Percentiles rank a stretch among this genome's conserved stretches.
Evolutionary conservation across 352 stramenopile species (phyloP).

Genomic region (Globisporangium orthogonon): DNA sequence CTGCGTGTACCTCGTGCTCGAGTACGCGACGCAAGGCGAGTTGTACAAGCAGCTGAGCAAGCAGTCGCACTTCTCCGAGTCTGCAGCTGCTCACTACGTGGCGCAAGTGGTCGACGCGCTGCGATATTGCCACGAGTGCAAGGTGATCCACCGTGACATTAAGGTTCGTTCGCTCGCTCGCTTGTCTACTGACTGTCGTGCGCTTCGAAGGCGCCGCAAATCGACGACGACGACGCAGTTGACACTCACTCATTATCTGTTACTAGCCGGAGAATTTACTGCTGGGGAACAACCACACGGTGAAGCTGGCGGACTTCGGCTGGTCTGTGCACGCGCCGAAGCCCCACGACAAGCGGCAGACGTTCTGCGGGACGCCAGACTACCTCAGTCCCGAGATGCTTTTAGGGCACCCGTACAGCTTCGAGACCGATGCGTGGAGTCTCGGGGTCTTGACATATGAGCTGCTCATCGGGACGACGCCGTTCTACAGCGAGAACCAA

Average conservation of each 20-base stretch:
- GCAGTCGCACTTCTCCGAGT: constrained; percentile 46
- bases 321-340: constrained; percentile 77
- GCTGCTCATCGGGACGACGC: constrained; percentile 63
- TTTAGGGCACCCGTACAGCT: constrained; percentile 53
- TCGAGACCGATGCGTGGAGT: constrained; percentile 73
- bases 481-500: constrained; percentile 78
- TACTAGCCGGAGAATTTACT: constrained; percentile 79
- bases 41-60: constrained; percentile 74
- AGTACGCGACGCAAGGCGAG: constrained; percentile 77
- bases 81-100: constrained; percentile 56
- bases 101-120: constrained; percentile 74
- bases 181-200: not conserved
- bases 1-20: constrained; percentile 77
- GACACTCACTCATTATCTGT: constrained; percentile 1
- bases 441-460: constrained; percentile 82
- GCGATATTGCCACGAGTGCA: constrained; percentile 65
- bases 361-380: constrained; percentile 82
- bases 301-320: constrained; percentile 87
- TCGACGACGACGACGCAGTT: not conserved
- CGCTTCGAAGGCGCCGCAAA: not conserved
- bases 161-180: constrained; percentile 37
- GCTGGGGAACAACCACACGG: constrained; percentile 57
- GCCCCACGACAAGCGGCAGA: constrained; percentile 49
- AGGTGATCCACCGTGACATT: constrained; percentile 86
- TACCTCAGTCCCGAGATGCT: constrained; percentile 86